Evolutionary conservation across 2,329 filamentous ascomycete genomes (phyloP), one percentile per base, ranked within the genome.

Genomic region (Biscogniauxia mediterranea): DNA sequence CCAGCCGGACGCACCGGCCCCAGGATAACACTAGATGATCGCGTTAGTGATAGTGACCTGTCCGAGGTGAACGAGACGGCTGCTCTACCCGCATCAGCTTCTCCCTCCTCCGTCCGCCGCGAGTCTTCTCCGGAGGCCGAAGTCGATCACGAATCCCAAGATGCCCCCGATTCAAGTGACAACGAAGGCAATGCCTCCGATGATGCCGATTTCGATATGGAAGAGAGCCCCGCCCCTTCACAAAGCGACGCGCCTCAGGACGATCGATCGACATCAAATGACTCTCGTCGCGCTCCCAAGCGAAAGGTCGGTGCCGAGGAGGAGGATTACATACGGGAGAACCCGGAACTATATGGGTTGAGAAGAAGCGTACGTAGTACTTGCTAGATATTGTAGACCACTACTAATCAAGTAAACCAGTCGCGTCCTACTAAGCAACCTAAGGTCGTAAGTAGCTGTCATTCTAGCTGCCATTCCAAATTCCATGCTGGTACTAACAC

Each of bases 341-440:
- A 99, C 71, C 95, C 95, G 52, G 93, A 97, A 78, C 82, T 99
- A 8, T 99, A 98, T 80, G 95, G 95, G 54, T 83, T 99, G 68
- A 88, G 95, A 69, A 87, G 95, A 79, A 99, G 95, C 80, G 93
- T 95, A 88, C 65, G 90, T 78, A 56, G 65, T 64, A 60, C 25
- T 42, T 60, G 54, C 23, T 57, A 20, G 28, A 50, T 59, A 55
- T 59, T 65, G 62, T 61, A 50, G 28, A 8, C 50, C 52, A 7
- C 59, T 68, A 68, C 75, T 79, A 67, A 80, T 75, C 57, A 65
- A 61, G 32, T 56, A 63, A 58, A 54, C 53, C 67, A 87, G 84
- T 83, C 82, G 60, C 83, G 85, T 58, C 83, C 85, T 52, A 80
- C 80, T 59, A 84, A 85, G 69, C 80, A 84, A 55, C 79, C 83